phyloP scores from a whole-genome alignment of 2,329 filamentous ascomycete species.

The Setomelanomma holmii region DNA sequence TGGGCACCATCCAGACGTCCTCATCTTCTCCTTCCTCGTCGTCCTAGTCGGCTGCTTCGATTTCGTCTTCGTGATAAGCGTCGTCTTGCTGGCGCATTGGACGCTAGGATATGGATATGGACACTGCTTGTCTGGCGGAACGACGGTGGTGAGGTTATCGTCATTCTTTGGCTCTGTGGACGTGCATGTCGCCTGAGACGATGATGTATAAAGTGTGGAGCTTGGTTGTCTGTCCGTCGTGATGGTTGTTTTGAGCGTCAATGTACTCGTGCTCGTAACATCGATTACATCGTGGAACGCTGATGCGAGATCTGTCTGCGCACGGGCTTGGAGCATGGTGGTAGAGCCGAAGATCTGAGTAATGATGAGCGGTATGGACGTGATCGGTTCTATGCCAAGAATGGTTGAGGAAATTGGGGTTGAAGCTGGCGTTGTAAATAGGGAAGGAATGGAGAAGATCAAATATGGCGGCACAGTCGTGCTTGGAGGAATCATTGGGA shows the following conservation, averaged over 20 bases:
- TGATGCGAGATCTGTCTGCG: not conserved
- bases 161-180: not conserved
- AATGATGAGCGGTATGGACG: too few species aligned
- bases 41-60: not conserved
- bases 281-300: not conserved
- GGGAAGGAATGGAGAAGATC: too few species aligned
- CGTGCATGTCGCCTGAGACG: not conserved
- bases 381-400: too few species aligned
- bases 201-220: not conserved
- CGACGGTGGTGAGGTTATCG: conserved; percentile 5
- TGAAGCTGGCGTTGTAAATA: too few species aligned
- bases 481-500: too few species aligned
- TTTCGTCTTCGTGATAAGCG: conserved; percentile 14
- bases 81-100: conserved; percentile 28
- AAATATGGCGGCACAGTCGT: too few species aligned
- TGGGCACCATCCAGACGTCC: conserved; percentile 19
- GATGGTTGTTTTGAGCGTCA: not conserved
- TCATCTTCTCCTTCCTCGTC: not conserved
- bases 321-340: not conserved
- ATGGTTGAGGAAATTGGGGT: too few species aligned
- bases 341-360: too few species aligned
- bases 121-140: conserved; percentile 26
- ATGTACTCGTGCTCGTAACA: not conserved
- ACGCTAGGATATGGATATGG: conserved; percentile 40
- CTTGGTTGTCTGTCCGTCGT: not conserved